Evolutionary conservation across 73 alveolate genomes (phyloP).

Genomic region (Stentor coeruleus): DNA sequence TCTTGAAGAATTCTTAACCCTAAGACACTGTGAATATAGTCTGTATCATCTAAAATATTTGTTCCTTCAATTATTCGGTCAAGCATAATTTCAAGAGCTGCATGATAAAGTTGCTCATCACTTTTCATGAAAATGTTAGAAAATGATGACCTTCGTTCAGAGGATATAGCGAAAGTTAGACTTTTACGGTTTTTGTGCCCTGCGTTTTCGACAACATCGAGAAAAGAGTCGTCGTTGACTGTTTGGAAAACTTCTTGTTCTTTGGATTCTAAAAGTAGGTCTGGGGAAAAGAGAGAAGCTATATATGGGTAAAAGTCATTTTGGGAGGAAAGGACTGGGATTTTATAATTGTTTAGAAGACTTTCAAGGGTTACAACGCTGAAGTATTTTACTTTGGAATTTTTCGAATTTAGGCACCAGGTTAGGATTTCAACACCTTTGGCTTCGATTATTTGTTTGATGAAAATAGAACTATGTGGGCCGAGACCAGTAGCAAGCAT

Average conservation of each 20-base stretch:
- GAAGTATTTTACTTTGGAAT: background rate
- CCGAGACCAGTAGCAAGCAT: background rate
- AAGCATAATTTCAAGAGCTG: background rate
- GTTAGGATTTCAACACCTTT: background rate
- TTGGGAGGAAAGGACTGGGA: background rate
- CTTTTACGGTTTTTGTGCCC: background rate
- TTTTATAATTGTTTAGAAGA: background rate
- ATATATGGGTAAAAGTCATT: background rate
- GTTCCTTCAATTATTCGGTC: background rate
- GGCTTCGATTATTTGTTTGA: background rate
- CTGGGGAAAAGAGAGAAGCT: background rate
- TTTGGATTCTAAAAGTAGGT: background rate
- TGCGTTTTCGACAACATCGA: background rate
- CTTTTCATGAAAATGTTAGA: background rate
- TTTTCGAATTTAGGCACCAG: background rate
- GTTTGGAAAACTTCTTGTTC: background rate
- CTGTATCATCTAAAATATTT: conserved; percentile 3
- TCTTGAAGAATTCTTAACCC: background rate
- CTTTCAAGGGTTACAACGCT: background rate
- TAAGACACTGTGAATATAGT: background rate
- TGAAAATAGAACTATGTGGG: background rate
- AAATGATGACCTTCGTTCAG: background rate
- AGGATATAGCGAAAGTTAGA: background rate
- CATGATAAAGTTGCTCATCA: conserved; percentile 1
- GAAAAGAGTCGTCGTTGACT: background rate